phyloP scores from a whole-genome alignment of 164 flowering plant genomes.

The Chimonanthus salicifolius region DNA sequence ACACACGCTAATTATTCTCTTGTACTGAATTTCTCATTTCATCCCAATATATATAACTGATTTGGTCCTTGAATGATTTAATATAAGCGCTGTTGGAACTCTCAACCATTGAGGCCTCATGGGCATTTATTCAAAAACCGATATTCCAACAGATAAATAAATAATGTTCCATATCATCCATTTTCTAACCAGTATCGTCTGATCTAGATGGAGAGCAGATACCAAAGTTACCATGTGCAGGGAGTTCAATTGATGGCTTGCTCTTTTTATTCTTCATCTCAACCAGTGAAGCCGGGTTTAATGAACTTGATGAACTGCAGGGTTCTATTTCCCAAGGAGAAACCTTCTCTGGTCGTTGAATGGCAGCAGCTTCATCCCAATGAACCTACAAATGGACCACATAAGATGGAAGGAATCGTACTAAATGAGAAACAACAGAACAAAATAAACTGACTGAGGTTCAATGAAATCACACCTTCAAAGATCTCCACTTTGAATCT shows the following conservation, averaged over 20 bases:
- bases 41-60: too few relatives aligned
- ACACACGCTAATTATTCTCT: too few relatives aligned
- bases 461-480: constrained; percentile 37
- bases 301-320: constrained; percentile 40
- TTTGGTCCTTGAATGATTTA: too few relatives aligned
- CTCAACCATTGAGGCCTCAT: too few relatives aligned
- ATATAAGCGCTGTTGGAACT: too few relatives aligned
- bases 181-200: too few relatives aligned
- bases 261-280: constrained; percentile 53
- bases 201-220: neutral
- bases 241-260: constrained; percentile 41
- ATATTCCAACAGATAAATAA: too few relatives aligned
- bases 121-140: too few relatives aligned
- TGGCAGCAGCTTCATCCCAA: constrained; percentile 87
- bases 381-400: constrained; percentile 47
- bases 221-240: constrained; percentile 32
- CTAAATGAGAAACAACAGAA: neutral
- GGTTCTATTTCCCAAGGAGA: constrained; percentile 96
- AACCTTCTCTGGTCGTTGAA: constrained; percentile 74
- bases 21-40: too few relatives aligned
- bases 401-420: neutral
- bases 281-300: constrained; percentile 28
- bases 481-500: constrained; percentile 67
- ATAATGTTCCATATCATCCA: too few relatives aligned
- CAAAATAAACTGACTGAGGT: too few relatives aligned